Evolutionary conservation across 1,139 yeast species (phyloP), one percentile per base, ranked within the genome.

Genomic region (Scheffersomyces lignicola): DNA sequence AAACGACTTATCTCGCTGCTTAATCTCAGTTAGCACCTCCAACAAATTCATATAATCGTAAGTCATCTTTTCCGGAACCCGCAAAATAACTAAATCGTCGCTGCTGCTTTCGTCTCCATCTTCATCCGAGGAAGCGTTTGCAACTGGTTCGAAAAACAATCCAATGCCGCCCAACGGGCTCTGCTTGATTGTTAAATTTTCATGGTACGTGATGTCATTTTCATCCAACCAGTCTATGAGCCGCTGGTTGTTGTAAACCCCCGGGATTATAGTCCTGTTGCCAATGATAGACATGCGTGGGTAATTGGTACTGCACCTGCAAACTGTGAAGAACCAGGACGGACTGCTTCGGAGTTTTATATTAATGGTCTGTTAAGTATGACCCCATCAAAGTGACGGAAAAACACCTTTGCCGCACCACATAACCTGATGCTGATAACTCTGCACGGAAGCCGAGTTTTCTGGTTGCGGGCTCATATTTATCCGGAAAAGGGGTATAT

Each of bases 121-220:
- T 12, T 29, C 35, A 7, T 24, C 32, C 3, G 20, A 36, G 6
- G 26, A 24, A 10, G 16, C 27, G 10, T 29, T 23, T n/a, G n/a
- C n/a, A n/a, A n/a, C n/a, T n/a, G 46, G 29, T 7, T 47, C 44
- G 29, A 53, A 54, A 37, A 59, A 52, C n/a, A 65, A 36, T 7
- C 72, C 72, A n/a, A 45, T 44, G 3, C 72, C 72, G 5, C 71
- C 71, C 14, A 61, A 43, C 2, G 40, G 29, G 39, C 67, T 61
- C 12, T 35, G 11, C 7, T 46, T 54, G 16, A 65, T 49, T 3
- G 47, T 25, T 8, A 64, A 15, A 9, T 37, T 17, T 1, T 16
- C 11, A 25, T 43, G 47, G 3, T 30, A 29, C 7, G 7, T 29
- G 8, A 44, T 39, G 7, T 33, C 34, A 15, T 36, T 28, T 2